A percentile compares a stretch with the other conserved stretches of the same genome.
These are phyloP conservation scores for Coemansia umbellata DNA, from an alignment of 192 early-diverging fungal genomes.

Conservation along the genomic window DNA sequence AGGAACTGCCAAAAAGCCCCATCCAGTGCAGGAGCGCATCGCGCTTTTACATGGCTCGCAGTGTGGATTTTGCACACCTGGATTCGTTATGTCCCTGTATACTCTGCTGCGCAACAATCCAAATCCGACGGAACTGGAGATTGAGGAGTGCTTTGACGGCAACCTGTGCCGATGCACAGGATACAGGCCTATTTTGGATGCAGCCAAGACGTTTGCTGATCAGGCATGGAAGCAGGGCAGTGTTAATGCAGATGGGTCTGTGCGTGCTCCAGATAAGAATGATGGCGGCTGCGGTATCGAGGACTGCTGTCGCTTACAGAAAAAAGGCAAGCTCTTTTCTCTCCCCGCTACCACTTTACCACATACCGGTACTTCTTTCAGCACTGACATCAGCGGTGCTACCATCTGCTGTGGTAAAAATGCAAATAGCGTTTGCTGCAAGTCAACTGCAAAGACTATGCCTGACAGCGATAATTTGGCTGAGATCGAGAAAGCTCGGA, in stretches of 20 bases:
- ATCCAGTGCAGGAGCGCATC: slow-evolving; percentile 73
- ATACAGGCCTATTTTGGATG: slow-evolving; percentile 82
- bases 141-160: slow-evolving; percentile 83
- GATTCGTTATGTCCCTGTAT: slow-evolving; percentile 87
- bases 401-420: not conserved
- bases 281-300: slow-evolving; percentile 45
- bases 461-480: slow-evolving; percentile 24
- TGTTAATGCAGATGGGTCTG: slow-evolving; percentile 13
- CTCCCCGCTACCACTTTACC: slow-evolving; percentile 3
- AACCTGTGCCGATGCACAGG: slow-evolving; percentile 90
- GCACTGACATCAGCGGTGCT: not conserved
- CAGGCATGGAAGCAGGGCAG: slow-evolving; percentile 41
- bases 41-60: slow-evolving; percentile 76
- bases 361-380: not conserved
- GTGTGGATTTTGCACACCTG: slow-evolving; percentile 91
- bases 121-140: slow-evolving; percentile 61
- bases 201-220: slow-evolving; percentile 64
- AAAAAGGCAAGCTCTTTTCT: slow-evolving; percentile 5
- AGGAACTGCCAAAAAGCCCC: slow-evolving; percentile 62
- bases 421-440: slow-evolving; percentile 14
- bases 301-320: slow-evolving; percentile 51
- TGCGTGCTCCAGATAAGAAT: slow-evolving; percentile 12
- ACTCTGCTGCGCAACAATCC: slow-evolving; percentile 70
- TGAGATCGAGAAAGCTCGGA: slow-evolving; percentile 23
- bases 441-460: not conserved